Evolutionary conservation across 441 rosid genomes (phyloP).

Genomic region (Populus tomentosa): DNA sequence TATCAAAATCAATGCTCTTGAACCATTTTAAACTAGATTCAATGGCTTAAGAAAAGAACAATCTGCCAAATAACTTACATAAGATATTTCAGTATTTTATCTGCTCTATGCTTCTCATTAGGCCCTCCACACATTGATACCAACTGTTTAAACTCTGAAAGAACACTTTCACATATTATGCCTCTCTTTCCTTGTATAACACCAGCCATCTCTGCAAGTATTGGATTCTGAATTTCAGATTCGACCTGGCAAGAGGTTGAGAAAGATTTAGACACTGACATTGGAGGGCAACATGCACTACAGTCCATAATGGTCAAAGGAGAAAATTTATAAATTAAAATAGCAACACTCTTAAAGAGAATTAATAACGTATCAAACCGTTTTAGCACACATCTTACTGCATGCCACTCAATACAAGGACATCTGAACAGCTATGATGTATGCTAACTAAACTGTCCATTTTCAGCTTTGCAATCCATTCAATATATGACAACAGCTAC

Average conservation of each 20-base stretch:
- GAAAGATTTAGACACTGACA: slow-evolving; percentile 7
- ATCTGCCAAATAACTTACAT: slow-evolving; percentile 33
- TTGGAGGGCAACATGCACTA: background rate
- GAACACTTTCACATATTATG: slow-evolving; percentile 63
- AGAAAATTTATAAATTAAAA: no score
- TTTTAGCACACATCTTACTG: background rate
- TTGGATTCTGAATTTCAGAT: slow-evolving; percentile 65
- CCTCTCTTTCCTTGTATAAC: slow-evolving; percentile 56
- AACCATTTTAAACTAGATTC: background rate
- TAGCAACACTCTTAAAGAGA: background rate
- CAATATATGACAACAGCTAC: background rate
- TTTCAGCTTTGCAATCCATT: background rate
- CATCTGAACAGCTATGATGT: background rate
- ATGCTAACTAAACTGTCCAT: background rate
- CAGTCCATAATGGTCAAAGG: background rate
- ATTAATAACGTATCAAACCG: background rate
- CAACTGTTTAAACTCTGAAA: slow-evolving; percentile 73
- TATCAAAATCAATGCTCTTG: background rate
- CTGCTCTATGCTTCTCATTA: slow-evolving; percentile 68
- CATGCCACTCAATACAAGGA: background rate
- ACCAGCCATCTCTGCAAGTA: slow-evolving; percentile 45
- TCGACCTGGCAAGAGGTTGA: slow-evolving; percentile 41
- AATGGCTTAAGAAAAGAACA: background rate
- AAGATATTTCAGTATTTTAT: slow-evolving; percentile 47
- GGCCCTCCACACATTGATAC: slow-evolving; percentile 74